These are phyloP conservation scores for Backusella mclennaniae DNA, from an alignment of 192 early-diverging fungal species.

Conservation along the genomic window DNA sequence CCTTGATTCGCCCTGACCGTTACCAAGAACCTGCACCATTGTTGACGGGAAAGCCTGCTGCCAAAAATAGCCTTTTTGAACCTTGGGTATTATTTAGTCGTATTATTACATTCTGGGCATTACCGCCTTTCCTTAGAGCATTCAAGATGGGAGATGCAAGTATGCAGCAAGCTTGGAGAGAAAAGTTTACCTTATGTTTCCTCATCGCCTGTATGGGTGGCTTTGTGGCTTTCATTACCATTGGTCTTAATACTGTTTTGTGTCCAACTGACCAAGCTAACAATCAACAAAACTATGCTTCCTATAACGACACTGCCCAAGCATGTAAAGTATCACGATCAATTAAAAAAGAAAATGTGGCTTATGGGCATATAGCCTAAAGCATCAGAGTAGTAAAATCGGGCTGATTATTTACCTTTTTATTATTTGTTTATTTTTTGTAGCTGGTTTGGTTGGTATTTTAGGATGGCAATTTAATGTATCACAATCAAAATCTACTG, in stretches of 20 bases:
- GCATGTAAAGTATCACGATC: conserved; percentile 15
- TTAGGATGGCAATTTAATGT: conserved; percentile 48
- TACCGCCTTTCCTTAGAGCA: conserved; percentile 55
- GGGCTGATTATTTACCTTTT: conserved; percentile 10
- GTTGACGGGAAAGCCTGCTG: conserved; percentile 56
- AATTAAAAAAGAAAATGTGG: neutral
- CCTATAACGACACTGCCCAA: conserved; percentile 37
- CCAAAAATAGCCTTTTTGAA: conserved; percentile 38
- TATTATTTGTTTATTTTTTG: conserved; percentile 30
- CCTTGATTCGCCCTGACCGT: conserved; percentile 69
- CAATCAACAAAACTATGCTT: conserved; percentile 49
- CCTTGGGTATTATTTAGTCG: conserved; percentile 70
- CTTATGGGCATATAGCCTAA: neutral
- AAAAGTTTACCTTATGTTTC: conserved; percentile 76
- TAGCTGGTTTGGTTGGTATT: conserved; percentile 39
- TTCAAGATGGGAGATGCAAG: conserved; percentile 54
- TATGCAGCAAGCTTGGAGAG: conserved; percentile 84
- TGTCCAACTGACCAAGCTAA: conserved; percentile 55
- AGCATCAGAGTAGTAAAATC: neutral
- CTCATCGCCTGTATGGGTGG: conserved; percentile 79
- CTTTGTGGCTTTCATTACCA: conserved; percentile 79
- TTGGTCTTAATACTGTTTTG: conserved; percentile 63
- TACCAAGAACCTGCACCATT: conserved; percentile 65
- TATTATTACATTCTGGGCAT: conserved; percentile 70
- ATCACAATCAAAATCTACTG: conserved; percentile 18